phyloP scores from a whole-genome alignment of 2,329 filamentous ascomycete species.

The Acarospora socialis region DNA sequence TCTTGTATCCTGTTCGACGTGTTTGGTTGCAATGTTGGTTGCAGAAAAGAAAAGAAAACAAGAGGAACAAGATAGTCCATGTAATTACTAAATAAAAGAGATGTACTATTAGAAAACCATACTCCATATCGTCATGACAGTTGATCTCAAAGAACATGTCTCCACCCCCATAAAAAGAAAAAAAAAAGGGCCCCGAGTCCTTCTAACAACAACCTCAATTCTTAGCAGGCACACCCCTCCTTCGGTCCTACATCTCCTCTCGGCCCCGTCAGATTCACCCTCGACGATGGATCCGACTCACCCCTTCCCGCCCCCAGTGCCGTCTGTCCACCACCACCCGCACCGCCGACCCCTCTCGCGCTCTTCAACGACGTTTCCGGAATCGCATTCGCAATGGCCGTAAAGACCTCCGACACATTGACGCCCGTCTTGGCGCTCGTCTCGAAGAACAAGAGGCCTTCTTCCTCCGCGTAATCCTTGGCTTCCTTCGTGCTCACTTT shows the following conservation, averaged over 20 bases:
- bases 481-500: conserved; percentile 88
- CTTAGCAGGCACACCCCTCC: conserved; percentile 13
- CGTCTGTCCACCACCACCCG: conserved; percentile 29
- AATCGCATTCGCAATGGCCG: conserved; percentile 94
- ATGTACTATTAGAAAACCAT: no score
- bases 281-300: no score
- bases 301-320: conserved; percentile 8
- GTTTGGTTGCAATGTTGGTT: no score
- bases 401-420: conserved; percentile 93
- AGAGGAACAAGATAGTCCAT: no score
- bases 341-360: conserved; percentile 54
- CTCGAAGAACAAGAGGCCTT: conserved; percentile 89
- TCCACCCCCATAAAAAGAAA: not conserved
- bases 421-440: conserved; percentile 92
- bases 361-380: conserved; percentile 94
- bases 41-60: no score
- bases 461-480: conserved; percentile 85
- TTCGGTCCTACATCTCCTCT: conserved; percentile 8
- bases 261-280: conserved; percentile 11
- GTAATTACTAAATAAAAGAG: no score
- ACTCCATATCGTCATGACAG: not conserved
- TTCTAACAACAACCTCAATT: no score
- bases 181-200: no score
- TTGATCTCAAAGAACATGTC: not conserved
- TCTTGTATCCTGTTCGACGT: no score